Evolutionary conservation across 2,329 filamentous ascomycete species (phyloP).

Genomic region (Chlorencoelia australis): DNA sequence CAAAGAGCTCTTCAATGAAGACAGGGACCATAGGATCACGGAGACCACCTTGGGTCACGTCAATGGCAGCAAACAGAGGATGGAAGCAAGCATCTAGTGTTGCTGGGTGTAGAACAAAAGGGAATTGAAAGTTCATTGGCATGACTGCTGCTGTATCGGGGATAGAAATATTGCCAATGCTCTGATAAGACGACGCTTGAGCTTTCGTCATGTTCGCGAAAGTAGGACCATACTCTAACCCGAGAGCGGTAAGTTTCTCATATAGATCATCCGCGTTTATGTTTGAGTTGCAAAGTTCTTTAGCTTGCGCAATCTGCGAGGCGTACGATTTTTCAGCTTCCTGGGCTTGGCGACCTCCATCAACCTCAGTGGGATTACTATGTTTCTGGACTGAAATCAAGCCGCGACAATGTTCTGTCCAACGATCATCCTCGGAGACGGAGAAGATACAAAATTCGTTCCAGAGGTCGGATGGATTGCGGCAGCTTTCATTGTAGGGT

Average conservation of each 20-base stretch:
- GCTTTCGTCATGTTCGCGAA: slow-evolving; percentile 27
- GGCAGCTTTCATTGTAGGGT: slow-evolving; percentile 32
- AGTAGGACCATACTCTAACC: slow-evolving; percentile 38
- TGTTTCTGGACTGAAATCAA: not conserved
- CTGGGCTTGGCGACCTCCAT: too few relatives aligned
- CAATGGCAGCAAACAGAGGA: not conserved
- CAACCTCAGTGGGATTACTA: too few relatives aligned
- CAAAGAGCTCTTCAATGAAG: not conserved
- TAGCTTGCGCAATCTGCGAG: too few relatives aligned
- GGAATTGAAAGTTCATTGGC: slow-evolving; percentile 26
- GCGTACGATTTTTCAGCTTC: too few relatives aligned
- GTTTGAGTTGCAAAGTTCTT: too few relatives aligned
- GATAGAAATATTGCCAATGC: slow-evolving; percentile 1
- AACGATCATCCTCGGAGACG: slow-evolving; percentile 2
- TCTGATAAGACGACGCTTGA: slow-evolving; percentile 1
- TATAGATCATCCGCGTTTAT: too few relatives aligned
- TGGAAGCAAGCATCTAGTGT: slow-evolving; percentile 35
- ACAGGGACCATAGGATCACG: not conserved
- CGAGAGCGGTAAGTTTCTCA: slow-evolving; percentile 20
- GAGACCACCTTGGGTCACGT: not conserved
- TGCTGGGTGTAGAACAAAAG: slow-evolving; percentile 46
- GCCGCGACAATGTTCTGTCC: slow-evolving; percentile 44
- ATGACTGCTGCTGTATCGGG: slow-evolving; percentile 19
- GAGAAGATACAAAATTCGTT: slow-evolving; percentile 7
- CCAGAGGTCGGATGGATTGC: slow-evolving; percentile 1